phyloP scores from a whole-genome alignment of 176 grass and related monocot species.

The Aegilops umbellulata region DNA sequence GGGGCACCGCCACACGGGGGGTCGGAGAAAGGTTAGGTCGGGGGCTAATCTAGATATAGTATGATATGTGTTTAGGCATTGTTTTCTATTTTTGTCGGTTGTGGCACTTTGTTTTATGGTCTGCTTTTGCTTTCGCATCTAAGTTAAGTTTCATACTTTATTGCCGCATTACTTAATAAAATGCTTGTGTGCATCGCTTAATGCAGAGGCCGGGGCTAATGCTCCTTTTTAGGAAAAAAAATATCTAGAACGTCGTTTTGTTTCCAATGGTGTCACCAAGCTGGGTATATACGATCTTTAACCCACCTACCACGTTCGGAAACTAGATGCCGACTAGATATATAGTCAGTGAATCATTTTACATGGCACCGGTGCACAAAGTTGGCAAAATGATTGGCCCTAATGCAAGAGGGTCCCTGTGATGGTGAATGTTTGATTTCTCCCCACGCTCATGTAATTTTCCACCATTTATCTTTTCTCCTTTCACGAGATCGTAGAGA shows the following conservation, averaged over 20 bases:
- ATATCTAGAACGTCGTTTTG: neutral
- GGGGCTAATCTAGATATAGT: too few species aligned
- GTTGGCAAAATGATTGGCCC: neutral
- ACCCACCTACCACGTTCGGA: neutral
- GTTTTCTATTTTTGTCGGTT: too few species aligned
- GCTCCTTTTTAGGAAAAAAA: too few species aligned
- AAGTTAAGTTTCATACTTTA: too few species aligned
- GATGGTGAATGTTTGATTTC: neutral
- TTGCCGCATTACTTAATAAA: too few species aligned
- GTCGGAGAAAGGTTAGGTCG: too few species aligned
- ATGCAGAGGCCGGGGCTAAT: too few species aligned
- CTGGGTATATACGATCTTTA: neutral
- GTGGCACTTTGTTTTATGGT: too few species aligned
- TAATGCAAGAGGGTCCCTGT: neutral
- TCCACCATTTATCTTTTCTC: neutral
- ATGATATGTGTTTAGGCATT: too few species aligned
- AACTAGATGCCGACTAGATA: neutral
- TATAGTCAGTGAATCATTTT: neutral
- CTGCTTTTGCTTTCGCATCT: too few species aligned
- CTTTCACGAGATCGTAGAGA: slow-evolving; percentile 13
- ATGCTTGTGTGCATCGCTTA: too few species aligned
- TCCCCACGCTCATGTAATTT: neutral
- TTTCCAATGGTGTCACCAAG: neutral
- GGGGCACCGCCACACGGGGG: too few species aligned
- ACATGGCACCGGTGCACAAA: neutral